phyloP scores from a whole-genome alignment of 768 basidiomycete genomes.

The Lactarius deliciosus region DNA sequence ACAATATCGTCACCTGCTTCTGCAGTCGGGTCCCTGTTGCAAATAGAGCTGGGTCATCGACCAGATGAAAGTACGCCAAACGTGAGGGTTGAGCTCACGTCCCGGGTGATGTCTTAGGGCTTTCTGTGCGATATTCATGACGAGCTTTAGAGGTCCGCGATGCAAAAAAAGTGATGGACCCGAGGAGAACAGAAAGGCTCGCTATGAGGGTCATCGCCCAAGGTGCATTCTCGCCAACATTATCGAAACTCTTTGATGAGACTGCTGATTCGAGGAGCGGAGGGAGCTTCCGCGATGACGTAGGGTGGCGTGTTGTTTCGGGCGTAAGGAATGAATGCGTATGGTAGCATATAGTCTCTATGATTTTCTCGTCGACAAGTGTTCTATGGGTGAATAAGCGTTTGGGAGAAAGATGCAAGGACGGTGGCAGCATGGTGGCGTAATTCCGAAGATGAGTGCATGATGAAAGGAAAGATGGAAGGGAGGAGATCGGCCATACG shows the following conservation, averaged over 20 bases:
- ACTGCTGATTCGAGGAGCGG: slow-evolving; percentile 19
- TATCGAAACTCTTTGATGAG: slow-evolving; percentile 5
- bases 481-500: slow-evolving; percentile 17
- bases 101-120: slow-evolving; percentile 17
- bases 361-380: slow-evolving; percentile 1
- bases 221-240: slow-evolving; percentile 16
- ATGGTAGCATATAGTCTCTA: slow-evolving; percentile 20
- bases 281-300: slow-evolving; percentile 23
- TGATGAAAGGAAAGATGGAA: slow-evolving; percentile 18
- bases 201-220: slow-evolving; percentile 22
- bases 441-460: slow-evolving; percentile 20
- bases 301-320: slow-evolving; percentile 24
- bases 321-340: slow-evolving; percentile 22
- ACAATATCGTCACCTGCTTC: slow-evolving; percentile 5
- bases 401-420: slow-evolving; percentile 20
- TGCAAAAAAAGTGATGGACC: slow-evolving; percentile 22
- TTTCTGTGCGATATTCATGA: slow-evolving; percentile 20
- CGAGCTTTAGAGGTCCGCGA: slow-evolving; percentile 22
- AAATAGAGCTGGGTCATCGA: slow-evolving; percentile 24
- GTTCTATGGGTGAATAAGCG: slow-evolving; percentile 14
- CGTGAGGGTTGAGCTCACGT: slow-evolving; percentile 23
- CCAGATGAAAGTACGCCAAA: slow-evolving; percentile 28
- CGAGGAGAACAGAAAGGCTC: slow-evolving; percentile 19
- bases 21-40: slow-evolving; percentile 7
- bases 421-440: slow-evolving; percentile 19